Conservation (phyloP, 2,329 filamentous ascomycete genomes). For the Corynespora cassiicola region DNA sequence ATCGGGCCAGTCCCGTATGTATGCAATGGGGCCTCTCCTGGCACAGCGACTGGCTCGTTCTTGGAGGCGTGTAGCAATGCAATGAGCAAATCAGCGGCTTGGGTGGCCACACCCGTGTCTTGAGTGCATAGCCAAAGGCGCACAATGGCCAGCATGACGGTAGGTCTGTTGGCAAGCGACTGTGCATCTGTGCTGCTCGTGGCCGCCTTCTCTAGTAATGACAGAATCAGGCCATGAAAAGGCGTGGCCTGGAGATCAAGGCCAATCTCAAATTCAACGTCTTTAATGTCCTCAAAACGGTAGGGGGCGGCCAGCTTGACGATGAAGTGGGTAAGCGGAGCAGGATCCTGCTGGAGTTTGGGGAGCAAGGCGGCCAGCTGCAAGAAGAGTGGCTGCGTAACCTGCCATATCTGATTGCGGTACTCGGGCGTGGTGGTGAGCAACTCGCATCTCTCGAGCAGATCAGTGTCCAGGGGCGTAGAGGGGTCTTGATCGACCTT, state of each 20-base stretch:
- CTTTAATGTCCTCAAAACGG: slow-evolving; percentile 49
- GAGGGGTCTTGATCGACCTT: slow-evolving; percentile 53
- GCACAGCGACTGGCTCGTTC: slow-evolving; percentile 49
- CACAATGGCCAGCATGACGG: slow-evolving; percentile 62
- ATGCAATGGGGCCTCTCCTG: slow-evolving; percentile 28
- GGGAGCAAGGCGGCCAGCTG: slow-evolving; percentile 60
- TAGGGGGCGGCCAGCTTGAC: slow-evolving; percentile 56
- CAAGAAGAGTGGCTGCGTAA: slow-evolving; percentile 44
- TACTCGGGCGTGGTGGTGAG: slow-evolving; percentile 44
- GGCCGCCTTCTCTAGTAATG: slow-evolving; percentile 63
- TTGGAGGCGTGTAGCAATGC: slow-evolving; percentile 57
- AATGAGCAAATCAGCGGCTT: slow-evolving; percentile 60
- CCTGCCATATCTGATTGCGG: slow-evolving; percentile 28
- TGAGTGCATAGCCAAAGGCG: slow-evolving; percentile 64
- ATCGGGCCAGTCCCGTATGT: slow-evolving; percentile 51
- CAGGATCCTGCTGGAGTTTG: slow-evolving; percentile 63
- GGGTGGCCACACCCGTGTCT: slow-evolving; percentile 62
- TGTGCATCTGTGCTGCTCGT: slow-evolving; percentile 60
- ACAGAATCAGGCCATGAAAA: slow-evolving; percentile 63
- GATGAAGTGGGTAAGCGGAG: slow-evolving; percentile 60
- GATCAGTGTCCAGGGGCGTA: slow-evolving; percentile 52
- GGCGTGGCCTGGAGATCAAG: slow-evolving; percentile 56
- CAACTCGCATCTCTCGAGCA: slow-evolving; percentile 59
- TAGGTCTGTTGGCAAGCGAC: slow-evolving; percentile 62
- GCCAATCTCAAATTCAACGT: slow-evolving; percentile 62